These are phyloP conservation scores for Vigna nakashimae DNA, from an alignment of 306 rosid genomes.

Conservation along the genomic window DNA sequence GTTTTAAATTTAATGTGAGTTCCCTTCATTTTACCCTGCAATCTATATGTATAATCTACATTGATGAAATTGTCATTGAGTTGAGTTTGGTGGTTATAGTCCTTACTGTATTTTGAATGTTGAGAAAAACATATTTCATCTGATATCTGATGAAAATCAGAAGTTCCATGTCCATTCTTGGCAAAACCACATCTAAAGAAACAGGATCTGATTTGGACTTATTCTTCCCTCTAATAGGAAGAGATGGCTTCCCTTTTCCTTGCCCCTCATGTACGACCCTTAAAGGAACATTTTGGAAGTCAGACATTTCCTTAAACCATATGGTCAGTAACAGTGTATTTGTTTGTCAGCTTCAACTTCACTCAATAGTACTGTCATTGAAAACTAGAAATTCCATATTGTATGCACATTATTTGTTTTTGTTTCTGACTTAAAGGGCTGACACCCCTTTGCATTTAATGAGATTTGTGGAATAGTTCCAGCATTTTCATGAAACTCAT, in stretches of 20 bases:
- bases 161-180: constrained; percentile 23
- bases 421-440: not conserved
- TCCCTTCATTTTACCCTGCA: constrained; percentile 35
- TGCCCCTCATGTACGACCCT: constrained; percentile 10
- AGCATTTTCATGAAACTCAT: constrained; percentile 12
- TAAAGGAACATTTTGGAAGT: constrained; percentile 20
- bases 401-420: not conserved
- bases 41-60: constrained; percentile 5
- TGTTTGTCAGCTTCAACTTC: constrained; percentile 34
- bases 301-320: constrained; percentile 19
- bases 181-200: constrained; percentile 3
- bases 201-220: constrained; percentile 14
- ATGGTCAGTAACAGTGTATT: constrained; percentile 11
- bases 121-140: constrained; percentile 4
- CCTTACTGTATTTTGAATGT: constrained; percentile 9
- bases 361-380: constrained; percentile 3
- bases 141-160: constrained; percentile 16
- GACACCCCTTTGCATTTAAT: not conserved
- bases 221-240: constrained; percentile 9
- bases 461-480: not conserved
- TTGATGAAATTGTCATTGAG: not conserved
- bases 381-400: not conserved
- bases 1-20: constrained; percentile 6
- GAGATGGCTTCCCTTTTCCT: constrained; percentile 9
- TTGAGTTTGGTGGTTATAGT: constrained; percentile 14